Evolutionary conservation across 1,139 yeast genomes (phyloP).

Genomic region (Blastobotrys illinoisensis): DNA sequence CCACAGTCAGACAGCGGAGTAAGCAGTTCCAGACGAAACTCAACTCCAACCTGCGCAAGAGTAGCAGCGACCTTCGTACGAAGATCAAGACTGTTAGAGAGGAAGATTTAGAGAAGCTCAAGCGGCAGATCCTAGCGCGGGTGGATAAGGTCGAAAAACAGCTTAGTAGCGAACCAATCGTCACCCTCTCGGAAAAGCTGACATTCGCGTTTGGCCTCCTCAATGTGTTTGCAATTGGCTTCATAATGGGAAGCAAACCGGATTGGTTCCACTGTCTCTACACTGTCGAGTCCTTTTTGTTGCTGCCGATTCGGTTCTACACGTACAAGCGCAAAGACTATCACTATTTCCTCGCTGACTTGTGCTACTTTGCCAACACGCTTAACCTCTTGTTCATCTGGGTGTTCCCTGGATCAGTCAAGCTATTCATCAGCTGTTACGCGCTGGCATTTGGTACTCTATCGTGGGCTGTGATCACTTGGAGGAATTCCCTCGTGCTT

Average conservation of each 20-base stretch:
- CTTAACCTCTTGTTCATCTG: slow-evolving; percentile 69
- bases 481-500: slow-evolving; percentile 90
- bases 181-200: slow-evolving; percentile 68
- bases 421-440: slow-evolving; percentile 74
- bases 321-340: slow-evolving; percentile 73
- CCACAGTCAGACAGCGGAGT: slow-evolving; percentile 28
- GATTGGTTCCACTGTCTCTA: slow-evolving; percentile 71
- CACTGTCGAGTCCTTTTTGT: slow-evolving; percentile 51
- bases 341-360: slow-evolving; percentile 87
- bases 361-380: slow-evolving; percentile 85
- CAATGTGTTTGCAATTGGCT: slow-evolving; percentile 65
- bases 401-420: slow-evolving; percentile 69
- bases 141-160: slow-evolving; percentile 56
- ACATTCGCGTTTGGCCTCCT: slow-evolving; percentile 74
- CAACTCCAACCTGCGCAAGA: slow-evolving; percentile 9
- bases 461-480: slow-evolving; percentile 89
- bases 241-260: slow-evolving; percentile 74
- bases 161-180: slow-evolving; percentile 35
- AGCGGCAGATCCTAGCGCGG: slow-evolving; percentile 28
- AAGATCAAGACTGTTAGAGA: slow-evolving; percentile 24
- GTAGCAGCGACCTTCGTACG: slow-evolving; percentile 2
- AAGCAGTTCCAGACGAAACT: slow-evolving; percentile 25
- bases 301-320: slow-evolving; percentile 83
- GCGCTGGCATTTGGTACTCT: slow-evolving; percentile 85
- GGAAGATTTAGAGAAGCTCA: slow-evolving; percentile 32